Percentiles rank a stretch among this genome's conserved stretches.
Conservation (phyloP, 345 rosid species). For the Mercurialis annua region DNA sequence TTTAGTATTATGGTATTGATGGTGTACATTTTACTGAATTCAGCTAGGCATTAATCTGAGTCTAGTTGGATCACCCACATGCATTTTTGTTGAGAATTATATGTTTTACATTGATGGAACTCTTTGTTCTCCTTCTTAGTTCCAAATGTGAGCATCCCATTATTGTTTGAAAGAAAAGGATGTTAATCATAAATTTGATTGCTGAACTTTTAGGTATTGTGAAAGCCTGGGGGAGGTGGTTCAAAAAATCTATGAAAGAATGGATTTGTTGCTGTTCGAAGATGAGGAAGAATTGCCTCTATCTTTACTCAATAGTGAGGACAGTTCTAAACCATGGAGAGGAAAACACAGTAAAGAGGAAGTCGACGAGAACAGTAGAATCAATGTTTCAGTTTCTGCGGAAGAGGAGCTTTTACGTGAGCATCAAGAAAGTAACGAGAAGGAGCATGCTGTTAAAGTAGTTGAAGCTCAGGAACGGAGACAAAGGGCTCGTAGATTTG, state of each 20-base stretch:
- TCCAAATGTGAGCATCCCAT: background rate
- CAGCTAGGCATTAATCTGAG: background rate
- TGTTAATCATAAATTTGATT: conserved; percentile 16
- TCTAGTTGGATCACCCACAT: no score
- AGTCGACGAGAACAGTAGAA: conserved; percentile 28
- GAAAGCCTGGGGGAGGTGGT: conserved; percentile 60
- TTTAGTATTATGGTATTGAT: no score
- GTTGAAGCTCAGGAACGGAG: conserved; percentile 66
- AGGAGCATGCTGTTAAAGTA: conserved; percentile 43
- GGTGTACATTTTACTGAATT: background rate
- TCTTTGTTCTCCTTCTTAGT: background rate
- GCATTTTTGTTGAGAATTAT: no score
- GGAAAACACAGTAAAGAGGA: conserved; percentile 32
- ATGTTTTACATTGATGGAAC: no score
- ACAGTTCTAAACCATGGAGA: conserved; percentile 56
- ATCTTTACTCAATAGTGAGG: conserved; percentile 63
- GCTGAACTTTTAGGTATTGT: conserved; percentile 50
- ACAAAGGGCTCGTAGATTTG: conserved; percentile 75
- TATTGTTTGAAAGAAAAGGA: background rate
- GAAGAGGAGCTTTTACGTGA: conserved; percentile 31
- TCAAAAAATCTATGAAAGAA: conserved; percentile 53
- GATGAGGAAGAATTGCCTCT: conserved; percentile 57
- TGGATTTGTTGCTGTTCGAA: conserved; percentile 68
- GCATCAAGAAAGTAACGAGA: conserved; percentile 23
- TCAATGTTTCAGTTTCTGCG: conserved; percentile 24